Percentiles rank a stretch among this genome's conserved stretches.
Conservation (phyloP, 306 rosid species). For the Geum urbanum region DNA sequence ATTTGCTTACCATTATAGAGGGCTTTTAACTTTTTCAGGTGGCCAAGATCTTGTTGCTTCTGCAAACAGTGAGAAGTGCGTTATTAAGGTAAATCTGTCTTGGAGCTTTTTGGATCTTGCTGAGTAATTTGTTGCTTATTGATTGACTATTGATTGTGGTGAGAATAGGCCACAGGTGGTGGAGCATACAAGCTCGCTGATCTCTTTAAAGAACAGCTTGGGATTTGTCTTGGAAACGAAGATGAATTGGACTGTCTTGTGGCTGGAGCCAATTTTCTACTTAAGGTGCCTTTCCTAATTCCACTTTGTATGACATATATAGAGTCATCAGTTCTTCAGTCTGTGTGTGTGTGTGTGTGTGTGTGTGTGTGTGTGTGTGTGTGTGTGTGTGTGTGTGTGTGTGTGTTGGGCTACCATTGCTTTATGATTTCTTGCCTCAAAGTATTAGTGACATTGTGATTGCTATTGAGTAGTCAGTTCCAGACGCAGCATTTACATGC, state of each 20-base stretch:
- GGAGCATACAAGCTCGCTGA: slow-evolving; percentile 77
- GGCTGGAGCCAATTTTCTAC: slow-evolving; percentile 88
- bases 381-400: no score
- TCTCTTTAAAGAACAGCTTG: slow-evolving; percentile 73
- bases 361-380: no score
- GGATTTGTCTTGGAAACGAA: slow-evolving; percentile 73
- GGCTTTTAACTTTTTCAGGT: slow-evolving; percentile 40
- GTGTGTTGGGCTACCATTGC: no score
- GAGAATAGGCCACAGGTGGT: slow-evolving; percentile 92
- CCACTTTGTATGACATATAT: no score
- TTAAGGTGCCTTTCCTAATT: slow-evolving; percentile 57
- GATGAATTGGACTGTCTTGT: slow-evolving; percentile 99
- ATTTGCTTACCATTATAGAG: slow-evolving; percentile 37
- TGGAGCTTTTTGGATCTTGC: neutral
- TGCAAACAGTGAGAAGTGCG: slow-evolving; percentile 32
- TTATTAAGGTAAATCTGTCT: slow-evolving; percentile 53
- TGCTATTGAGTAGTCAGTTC: slow-evolving; percentile 59
- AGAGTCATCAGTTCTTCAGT: no score
- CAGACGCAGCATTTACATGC: slow-evolving; percentile 75
- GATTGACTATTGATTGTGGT: slow-evolving; percentile 25
- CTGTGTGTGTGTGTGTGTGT: no score
- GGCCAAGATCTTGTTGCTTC: slow-evolving; percentile 40
- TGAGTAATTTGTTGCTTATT: neutral
- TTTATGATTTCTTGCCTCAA: no score
- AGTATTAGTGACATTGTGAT: no score